A percentile compares a stretch with the other conserved stretches of the same genome.
Evolutionary conservation across 805 yeast species (phyloP).

Genomic region (Teunomyces barrocoloradensis): DNA sequence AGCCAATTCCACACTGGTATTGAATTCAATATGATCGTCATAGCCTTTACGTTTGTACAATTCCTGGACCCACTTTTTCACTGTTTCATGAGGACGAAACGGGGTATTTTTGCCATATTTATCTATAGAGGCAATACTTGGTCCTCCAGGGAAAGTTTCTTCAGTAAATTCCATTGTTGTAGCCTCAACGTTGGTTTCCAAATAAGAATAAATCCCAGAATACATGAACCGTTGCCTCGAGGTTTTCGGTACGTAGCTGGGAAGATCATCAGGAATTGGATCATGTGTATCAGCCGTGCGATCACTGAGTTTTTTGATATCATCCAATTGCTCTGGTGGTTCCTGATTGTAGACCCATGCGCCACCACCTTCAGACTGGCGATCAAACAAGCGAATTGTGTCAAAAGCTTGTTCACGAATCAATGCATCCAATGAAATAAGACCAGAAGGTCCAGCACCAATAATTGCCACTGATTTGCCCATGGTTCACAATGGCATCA

Average conservation of each 20-base stretch:
- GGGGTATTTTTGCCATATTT: slow-evolving; percentile 20
- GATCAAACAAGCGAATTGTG: slow-evolving; percentile 17
- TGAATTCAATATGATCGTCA: slow-evolving; percentile 18
- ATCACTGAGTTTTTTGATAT: slow-evolving; percentile 9
- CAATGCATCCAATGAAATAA: slow-evolving; percentile 18
- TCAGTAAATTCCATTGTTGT: slow-evolving; percentile 21
- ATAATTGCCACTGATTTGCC: slow-evolving; percentile 18
- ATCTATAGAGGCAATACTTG: slow-evolving; percentile 9
- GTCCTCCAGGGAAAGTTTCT: slow-evolving; percentile 17
- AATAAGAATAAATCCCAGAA: slow-evolving; percentile 24
- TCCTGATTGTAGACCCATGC: slow-evolving; percentile 19
- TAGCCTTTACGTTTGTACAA: slow-evolving; percentile 18
- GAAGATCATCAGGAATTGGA: slow-evolving; percentile 13
- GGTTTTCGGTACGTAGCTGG: slow-evolving; percentile 16
- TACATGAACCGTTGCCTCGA: slow-evolving; percentile 17
- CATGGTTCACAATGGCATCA: neutral
- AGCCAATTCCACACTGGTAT: slow-evolving; percentile 28
- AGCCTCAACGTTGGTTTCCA: slow-evolving; percentile 24
- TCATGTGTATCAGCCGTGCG: slow-evolving; percentile 12
- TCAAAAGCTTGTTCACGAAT: slow-evolving; percentile 15
- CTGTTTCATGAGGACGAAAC: slow-evolving; percentile 16
- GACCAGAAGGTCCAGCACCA: slow-evolving; percentile 26
- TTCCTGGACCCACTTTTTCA: slow-evolving; percentile 18
- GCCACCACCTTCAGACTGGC: slow-evolving; percentile 19
- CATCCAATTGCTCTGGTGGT: slow-evolving; percentile 17